Evolutionary conservation across 371 early-diverging fungal species (phyloP).

Genomic region (Entomophthora muscae): DNA sequence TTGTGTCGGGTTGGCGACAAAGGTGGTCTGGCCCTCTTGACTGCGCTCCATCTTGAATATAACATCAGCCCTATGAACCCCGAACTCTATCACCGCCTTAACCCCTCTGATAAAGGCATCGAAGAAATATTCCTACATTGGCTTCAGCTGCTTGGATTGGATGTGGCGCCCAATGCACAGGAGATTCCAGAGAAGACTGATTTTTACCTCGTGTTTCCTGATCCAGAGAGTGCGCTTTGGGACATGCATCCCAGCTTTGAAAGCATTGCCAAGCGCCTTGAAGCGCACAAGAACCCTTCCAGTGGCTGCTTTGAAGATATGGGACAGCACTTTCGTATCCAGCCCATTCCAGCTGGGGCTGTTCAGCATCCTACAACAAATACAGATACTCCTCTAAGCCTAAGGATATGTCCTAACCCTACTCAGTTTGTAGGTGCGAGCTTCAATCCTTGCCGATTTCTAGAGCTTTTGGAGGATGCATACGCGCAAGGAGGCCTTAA

Average conservation of each 20-base stretch:
- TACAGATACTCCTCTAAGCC: not conserved
- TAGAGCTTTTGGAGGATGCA: not conserved
- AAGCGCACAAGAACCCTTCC: not conserved
- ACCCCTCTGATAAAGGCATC: not conserved
- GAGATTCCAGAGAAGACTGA: not conserved
- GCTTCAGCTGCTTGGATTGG: not conserved
- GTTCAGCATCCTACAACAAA: too few species aligned
- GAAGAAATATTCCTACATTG: not conserved
- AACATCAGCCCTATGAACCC: not conserved
- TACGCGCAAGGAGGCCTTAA: not conserved
- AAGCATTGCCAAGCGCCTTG: not conserved
- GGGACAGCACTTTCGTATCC: not conserved
- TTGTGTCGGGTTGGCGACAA: slow-evolving; percentile 29
- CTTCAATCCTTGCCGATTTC: not conserved
- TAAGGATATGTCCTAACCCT: not conserved
- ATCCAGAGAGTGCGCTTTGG: not conserved
- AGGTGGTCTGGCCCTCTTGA: slow-evolving; percentile 38
- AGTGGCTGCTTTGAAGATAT: not conserved
- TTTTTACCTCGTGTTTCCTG: not conserved
- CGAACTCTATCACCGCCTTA: not conserved
- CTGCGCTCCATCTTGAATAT: slow-evolving; percentile 55
- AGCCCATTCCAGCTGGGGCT: not conserved
- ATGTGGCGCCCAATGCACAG: not conserved
- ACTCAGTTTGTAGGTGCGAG: not conserved
- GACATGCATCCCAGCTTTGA: not conserved